phyloP scores from a whole-genome alignment of 2,329 filamentous ascomycete species.

The Orbilia oligospora region DNA sequence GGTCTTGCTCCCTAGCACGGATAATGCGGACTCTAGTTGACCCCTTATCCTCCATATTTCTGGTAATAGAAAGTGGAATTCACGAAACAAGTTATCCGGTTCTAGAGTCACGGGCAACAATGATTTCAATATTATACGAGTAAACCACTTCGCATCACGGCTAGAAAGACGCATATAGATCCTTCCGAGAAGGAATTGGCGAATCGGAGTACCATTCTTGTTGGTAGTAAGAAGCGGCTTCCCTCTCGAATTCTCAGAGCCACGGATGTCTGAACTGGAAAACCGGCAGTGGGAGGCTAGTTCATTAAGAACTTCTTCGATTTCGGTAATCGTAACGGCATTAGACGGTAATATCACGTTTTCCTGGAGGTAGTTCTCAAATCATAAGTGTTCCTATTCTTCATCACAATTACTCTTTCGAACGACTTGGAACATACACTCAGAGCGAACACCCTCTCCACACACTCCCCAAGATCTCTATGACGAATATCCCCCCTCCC shows the following conservation, averaged over 20 bases:
- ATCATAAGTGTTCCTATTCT: conserved; percentile 14
- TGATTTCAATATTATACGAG: conserved; percentile 62
- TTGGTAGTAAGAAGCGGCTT: neutral
- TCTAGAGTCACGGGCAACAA: conserved; percentile 58
- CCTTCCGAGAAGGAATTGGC: conserved; percentile 54
- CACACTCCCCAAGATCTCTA: conserved; percentile 61
- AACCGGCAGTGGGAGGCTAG: conserved; percentile 62
- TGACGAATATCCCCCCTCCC: conserved; percentile 50
- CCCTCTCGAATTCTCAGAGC: neutral
- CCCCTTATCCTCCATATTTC: conserved; percentile 61
- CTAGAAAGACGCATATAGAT: conserved; percentile 62
- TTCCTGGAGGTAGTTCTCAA: conserved; percentile 25
- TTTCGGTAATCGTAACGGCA: conserved; percentile 61
- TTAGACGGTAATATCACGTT: conserved; percentile 51
- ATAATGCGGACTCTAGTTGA: conserved; percentile 61
- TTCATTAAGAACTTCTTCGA: conserved; percentile 62
- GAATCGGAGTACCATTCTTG: conserved; percentile 20
- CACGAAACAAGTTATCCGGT: conserved; percentile 53
- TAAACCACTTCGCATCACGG: conserved; percentile 64
- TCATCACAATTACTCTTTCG: neutral
- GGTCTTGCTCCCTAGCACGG: conserved; percentile 42
- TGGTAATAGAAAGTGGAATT: conserved; percentile 63
- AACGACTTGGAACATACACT: conserved; percentile 41
- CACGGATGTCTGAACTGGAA: conserved; percentile 59
- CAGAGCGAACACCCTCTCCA: conserved; percentile 61